phyloP scores from a whole-genome alignment of 1,139 yeast genomes.

The Yamadazyma membranifaciens region DNA sequence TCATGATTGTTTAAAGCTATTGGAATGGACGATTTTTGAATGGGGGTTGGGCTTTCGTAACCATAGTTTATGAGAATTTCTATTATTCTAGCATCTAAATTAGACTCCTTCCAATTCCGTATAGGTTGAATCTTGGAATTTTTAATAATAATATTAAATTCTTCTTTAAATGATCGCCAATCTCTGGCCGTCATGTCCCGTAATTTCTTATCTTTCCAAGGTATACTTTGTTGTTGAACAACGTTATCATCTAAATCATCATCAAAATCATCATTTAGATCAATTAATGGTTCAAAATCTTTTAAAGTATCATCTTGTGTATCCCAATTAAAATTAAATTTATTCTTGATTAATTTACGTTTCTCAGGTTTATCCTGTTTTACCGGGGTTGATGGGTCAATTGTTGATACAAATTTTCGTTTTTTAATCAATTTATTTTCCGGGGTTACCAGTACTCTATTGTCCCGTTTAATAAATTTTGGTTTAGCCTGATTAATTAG shows the following conservation, averaged over 20 bases:
- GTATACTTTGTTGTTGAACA: conserved; percentile 12
- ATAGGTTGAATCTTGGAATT: conserved; percentile 59
- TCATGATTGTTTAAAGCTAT: conserved; percentile 61
- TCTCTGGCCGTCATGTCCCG: conserved; percentile 74
- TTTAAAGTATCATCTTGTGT: conserved; percentile 61
- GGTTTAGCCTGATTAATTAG: conserved; percentile 11
- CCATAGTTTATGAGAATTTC: conserved; percentile 38
- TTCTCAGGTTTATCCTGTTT: neutral
- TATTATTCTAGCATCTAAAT: conserved; percentile 44
- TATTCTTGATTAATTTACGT: conserved; percentile 15
- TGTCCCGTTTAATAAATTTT: conserved; percentile 12
- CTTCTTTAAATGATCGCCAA: conserved; percentile 87
- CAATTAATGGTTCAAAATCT: conserved; percentile 43
- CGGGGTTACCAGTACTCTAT: conserved; percentile 5
- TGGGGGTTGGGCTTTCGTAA: conserved; percentile 74
- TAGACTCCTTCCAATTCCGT: conserved; percentile 69
- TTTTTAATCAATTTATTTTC: conserved; percentile 2
- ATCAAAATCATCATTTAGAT: conserved; percentile 14
- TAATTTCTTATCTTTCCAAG: conserved; percentile 69
- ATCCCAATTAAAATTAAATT: conserved; percentile 72
- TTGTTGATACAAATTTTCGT: neutral
- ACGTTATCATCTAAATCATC: conserved; percentile 2
- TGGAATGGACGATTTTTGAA: conserved; percentile 88
- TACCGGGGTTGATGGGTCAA: neutral
- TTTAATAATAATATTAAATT: conserved; percentile 61